Base-by-base conservation (phyloP, 495 filamentous ascomycete genomes). In the Friedmanniomyces simplex region DNA sequence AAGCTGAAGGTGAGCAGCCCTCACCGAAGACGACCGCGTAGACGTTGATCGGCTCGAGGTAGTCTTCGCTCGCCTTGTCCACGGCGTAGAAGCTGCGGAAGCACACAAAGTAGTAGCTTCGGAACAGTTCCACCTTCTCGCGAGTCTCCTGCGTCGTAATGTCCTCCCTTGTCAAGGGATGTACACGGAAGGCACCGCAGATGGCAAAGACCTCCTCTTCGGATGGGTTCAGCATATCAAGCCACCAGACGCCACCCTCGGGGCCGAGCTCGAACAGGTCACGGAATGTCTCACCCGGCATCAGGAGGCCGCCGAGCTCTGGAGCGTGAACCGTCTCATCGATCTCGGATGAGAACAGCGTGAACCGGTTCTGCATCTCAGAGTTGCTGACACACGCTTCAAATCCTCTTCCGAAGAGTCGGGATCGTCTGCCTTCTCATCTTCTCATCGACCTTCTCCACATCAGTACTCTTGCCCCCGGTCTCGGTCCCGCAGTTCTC, bases 21-120 rank as follows among this genome's bases (percentile, higher is more conserved):
- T 97, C 88, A 28, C 93, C 86, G 77, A 96, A 98, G 18, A 98
- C 93, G 13, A 97, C 83, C 63, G 95, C 91, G 64, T 97, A 98
- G 59, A 95, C 83, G 69, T 96, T 95, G 68, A 95, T 86, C 0
- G 94, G 91, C 53, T 95, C 87, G 67, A 93, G 80, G 55, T 82
- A 87, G 57, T 83, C 71, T 63, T 96, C 91, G 59, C 77, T 83
- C 7, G 79, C 78, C 59, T 86, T 84, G 63, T 94, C 89, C 62
- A 83, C 73, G 58, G 90, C 88, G 58, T 79, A 86, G 71, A 96
- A 98, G 1, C 89, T 94, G 28, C 91, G 84, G 79, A 97, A 98
- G 68, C 87, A 95, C 51, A 95, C 89, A 66, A 98, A 95, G 67
- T 98, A 98, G 75, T 98, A 98, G 47, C 88, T 85, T 26, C 88